These are phyloP conservation scores for Pseudoneurospora amorphoporcata DNA, from an alignment of 495 filamentous ascomycete species.

Conservation along the genomic window DNA sequence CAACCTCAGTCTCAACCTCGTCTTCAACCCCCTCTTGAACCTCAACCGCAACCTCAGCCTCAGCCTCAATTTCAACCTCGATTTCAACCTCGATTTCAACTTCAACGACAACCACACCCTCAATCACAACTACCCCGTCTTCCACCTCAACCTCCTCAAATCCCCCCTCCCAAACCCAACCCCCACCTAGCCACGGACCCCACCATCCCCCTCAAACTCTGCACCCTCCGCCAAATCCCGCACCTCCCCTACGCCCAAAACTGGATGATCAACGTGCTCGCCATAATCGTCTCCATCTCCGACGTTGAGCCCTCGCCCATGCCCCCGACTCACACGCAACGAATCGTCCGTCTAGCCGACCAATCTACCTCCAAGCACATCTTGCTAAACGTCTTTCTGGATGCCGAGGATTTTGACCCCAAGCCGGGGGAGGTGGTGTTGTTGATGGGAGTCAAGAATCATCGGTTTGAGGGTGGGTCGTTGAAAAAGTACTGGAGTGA, in stretches of 20 bases:
- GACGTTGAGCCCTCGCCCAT: conserved; percentile 24
- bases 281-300: conserved; percentile 30
- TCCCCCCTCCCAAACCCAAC: conserved; percentile 7
- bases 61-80: conserved; percentile 5
- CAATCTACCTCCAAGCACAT: conserved; percentile 33
- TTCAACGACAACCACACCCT: not conserved
- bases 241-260: conserved; percentile 39
- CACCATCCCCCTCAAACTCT: conserved; percentile 28
- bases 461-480: conserved; percentile 35
- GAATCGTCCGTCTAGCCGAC: conserved; percentile 32
- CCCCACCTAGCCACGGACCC: conserved; percentile 19
- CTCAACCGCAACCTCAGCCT: conserved; percentile 10
- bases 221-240: conserved; percentile 29
- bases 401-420: conserved; percentile 32
- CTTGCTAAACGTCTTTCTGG: conserved; percentile 33
- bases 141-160: conserved; percentile 12
- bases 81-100: conserved; percentile 1
- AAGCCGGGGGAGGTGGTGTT: conserved; percentile 30
- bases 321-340: conserved; percentile 29
- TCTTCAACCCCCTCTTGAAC: conserved; percentile 8
- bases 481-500: conserved; percentile 40
- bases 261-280: conserved; percentile 37
- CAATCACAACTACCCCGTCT: not conserved
- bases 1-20: not conserved
- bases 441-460: conserved; percentile 38